Percentiles rank a stretch among this genome's conserved stretches.
These are phyloP conservation scores for Petunia hybrid DNA, from an alignment of 305 asterid genomes.

Conservation along the genomic window DNA sequence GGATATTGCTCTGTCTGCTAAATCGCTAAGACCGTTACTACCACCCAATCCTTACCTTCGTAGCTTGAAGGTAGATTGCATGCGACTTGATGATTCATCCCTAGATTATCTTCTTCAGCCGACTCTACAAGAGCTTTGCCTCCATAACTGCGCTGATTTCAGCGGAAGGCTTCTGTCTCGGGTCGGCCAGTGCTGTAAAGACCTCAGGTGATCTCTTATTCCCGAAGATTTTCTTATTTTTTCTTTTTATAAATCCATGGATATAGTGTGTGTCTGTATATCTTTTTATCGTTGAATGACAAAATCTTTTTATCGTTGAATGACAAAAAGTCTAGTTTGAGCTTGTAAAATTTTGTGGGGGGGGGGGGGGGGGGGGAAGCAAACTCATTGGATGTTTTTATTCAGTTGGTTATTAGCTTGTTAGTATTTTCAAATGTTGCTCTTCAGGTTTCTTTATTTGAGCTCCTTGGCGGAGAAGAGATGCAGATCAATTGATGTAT, in stretches of 20 bases:
- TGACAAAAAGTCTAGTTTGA: constrained; percentile 28
- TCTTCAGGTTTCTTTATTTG: constrained; percentile 85
- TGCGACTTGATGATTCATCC: constrained; percentile 80
- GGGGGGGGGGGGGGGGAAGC: background rate
- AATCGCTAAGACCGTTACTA: constrained; percentile 69
- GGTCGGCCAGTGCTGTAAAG: constrained; percentile 72
- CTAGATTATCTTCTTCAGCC: constrained; percentile 64
- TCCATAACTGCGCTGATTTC: constrained; percentile 75
- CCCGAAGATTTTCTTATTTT: background rate
- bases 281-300: background rate
- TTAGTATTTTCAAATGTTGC: constrained; percentile 38
- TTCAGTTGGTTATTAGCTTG: constrained; percentile 42
- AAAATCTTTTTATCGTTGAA: background rate
- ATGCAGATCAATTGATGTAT: constrained; percentile 78
- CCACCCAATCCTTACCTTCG: constrained; percentile 63
- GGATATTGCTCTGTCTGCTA: constrained; percentile 80
- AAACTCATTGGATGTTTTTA: constrained; percentile 33
- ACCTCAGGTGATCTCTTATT: constrained; percentile 62
- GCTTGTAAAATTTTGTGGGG: constrained; percentile 11
- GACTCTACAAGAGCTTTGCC: constrained; percentile 72
- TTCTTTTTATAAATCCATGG: constrained; percentile 21
- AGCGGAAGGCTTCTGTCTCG: constrained; percentile 78
- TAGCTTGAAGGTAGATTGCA: constrained; percentile 82
- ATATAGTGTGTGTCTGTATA: constrained; percentile 13
- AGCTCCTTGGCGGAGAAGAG: constrained; percentile 88